phyloP scores from a whole-genome alignment of 371 early-diverging fungal species.

The Mucor circinelloides region DNA sequence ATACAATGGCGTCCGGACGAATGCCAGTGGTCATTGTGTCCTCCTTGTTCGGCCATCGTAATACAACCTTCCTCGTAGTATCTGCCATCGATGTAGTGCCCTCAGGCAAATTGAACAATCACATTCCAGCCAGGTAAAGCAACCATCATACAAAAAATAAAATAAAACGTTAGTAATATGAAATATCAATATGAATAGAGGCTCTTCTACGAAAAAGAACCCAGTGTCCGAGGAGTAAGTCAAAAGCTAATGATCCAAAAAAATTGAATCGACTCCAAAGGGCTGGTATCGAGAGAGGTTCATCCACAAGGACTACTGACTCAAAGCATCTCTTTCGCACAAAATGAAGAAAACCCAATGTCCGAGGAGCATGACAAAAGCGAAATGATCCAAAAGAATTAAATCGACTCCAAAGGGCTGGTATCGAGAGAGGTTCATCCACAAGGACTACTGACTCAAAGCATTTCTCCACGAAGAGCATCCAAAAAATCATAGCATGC shows the following conservation, averaged over 20 bases:
- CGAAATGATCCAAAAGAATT: slow-evolving; percentile 10
- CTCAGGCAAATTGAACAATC: slow-evolving; percentile 11
- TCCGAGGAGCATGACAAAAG: slow-evolving; percentile 7
- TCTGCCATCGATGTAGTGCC: slow-evolving; percentile 7
- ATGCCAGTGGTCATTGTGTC: no score
- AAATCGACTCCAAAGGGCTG: no score
- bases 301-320: no score
- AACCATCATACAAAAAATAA: slow-evolving; percentile 12
- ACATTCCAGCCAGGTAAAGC: slow-evolving; percentile 14
- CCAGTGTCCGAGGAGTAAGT: slow-evolving; percentile 7
- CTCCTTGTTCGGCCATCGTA: no score
- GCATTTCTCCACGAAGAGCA: slow-evolving; percentile 15
- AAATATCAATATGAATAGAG: slow-evolving; percentile 17
- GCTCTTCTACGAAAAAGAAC: slow-evolving; percentile 12
- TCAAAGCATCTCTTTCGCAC: no score
- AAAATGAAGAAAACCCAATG: background rate
- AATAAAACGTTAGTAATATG: slow-evolving; percentile 14
- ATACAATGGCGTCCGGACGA: no score
- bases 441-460: no score
- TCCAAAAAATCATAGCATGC: slow-evolving; percentile 16
- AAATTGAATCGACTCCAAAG: no score
- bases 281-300: no score
- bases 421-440: no score
- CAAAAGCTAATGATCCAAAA: no score
- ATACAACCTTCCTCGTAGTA: no score